Evolutionary conservation across 495 filamentous ascomycete genomes (phyloP), one percentile per base, ranked within the genome.

Genomic region (Penicillium lividum): DNA sequence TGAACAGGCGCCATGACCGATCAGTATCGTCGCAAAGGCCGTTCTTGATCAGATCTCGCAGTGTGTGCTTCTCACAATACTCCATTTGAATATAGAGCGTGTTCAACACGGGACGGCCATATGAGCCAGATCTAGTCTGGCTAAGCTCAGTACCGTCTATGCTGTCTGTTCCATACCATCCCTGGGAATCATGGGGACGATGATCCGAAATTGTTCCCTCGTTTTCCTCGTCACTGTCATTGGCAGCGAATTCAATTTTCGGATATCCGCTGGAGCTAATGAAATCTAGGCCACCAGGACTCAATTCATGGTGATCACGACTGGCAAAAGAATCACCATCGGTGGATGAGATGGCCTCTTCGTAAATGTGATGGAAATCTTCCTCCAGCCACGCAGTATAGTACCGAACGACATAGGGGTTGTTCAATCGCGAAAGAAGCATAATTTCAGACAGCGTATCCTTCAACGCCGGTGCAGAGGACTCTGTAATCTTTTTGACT

Each of bases 361-460:
- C 84, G 5, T 83, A 79, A 13, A 81, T 78, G 7, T 77, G 70
- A 27, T 78, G 73, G 55, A 72, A 74, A 56, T 92, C 82, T 59
- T 93, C 88, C 67, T 98, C 94, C 4, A 92, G 79, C 94, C 94
- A 98, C 3, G 95, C 92, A 25, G 92, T 90, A 69, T 91, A 97
- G 67, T 98, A 98, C 22, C 95, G 84, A 34, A 98, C 94, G 16
- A 98, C 94, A 63, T 94, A 91, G 4, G 93, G 92, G 76, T 98
- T 92, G 73, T 96, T 98, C 61, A 98, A 80, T 52, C 89, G 84
- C 15, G 94, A 96, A 8, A 98, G 80, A 25, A 98, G 74, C 69
- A 92, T 88, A 47, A 96, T 92, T 72, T 98, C 94, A 34, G 91
- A 96, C 29, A 98, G 75, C 27, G 96, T 90, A 62, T 93, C 88